Conservation (phyloP, 352 stramenopile species). For the Pelagophyceae sp. region DNA sequence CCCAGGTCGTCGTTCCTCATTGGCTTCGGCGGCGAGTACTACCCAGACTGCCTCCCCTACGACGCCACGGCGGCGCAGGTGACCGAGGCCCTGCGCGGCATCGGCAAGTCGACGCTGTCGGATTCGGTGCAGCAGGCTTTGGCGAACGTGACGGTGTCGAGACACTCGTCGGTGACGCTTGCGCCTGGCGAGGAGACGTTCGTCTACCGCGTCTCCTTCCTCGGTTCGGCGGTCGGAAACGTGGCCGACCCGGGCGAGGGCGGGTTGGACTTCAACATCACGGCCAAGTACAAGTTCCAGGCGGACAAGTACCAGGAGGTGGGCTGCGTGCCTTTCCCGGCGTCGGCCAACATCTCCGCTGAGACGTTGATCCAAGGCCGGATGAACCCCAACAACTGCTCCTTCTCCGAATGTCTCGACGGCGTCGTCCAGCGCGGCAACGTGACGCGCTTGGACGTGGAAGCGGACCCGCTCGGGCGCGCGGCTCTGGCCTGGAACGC, state of each 20-base stretch:
- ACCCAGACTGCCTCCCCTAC: conserved; percentile 1
- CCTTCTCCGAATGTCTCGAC: conserved; percentile 38
- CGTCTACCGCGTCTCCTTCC: conserved; percentile 21
- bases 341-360: conserved; percentile 3
- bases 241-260: conserved; percentile 5
- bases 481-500: conserved; percentile 60
- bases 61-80: neutral
- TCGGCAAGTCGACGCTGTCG: neutral
- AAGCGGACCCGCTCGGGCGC: conserved; percentile 41
- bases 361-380: conserved; percentile 34
- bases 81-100: neutral
- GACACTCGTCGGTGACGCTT: neutral
- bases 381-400: conserved; percentile 41
- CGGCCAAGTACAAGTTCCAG: neutral
- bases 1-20: neutral
- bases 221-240: conserved; percentile 25
- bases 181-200: conserved; percentile 1
- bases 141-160: conserved; percentile 4
- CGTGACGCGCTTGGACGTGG: conserved; percentile 72
- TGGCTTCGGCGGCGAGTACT: neutral
- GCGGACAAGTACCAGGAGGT: neutral
- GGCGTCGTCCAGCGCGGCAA: conserved; percentile 71
- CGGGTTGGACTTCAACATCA: conserved; percentile 15
- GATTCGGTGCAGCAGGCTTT: neutral
- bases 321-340: conserved; percentile 19